Conservation (phyloP, 2,329 filamentous ascomycete genomes). For the Fusarium austroafricanum region DNA sequence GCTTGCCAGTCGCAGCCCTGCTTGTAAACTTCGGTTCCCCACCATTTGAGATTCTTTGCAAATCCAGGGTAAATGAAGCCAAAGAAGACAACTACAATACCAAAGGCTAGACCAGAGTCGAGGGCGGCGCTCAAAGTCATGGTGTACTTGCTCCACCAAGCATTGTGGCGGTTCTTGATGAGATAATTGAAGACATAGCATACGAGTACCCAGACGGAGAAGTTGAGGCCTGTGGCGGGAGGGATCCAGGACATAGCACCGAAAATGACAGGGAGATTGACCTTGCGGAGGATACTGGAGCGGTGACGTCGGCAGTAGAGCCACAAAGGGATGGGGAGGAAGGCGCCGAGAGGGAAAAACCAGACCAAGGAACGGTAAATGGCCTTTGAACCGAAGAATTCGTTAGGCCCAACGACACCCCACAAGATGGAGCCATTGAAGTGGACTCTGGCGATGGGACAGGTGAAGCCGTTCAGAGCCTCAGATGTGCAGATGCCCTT, state of each 20-base stretch:
- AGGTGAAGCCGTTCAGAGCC: slow-evolving; percentile 89
- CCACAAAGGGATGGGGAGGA: slow-evolving; percentile 81
- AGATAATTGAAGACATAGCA: slow-evolving; percentile 87
- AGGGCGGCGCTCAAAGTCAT: slow-evolving; percentile 88
- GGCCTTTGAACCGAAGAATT: slow-evolving; percentile 83
- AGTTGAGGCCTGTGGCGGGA: slow-evolving; percentile 87
- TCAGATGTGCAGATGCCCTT: slow-evolving; percentile 80
- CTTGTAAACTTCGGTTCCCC: slow-evolving; percentile 89
- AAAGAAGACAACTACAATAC: slow-evolving; percentile 86
- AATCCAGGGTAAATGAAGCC: slow-evolving; percentile 84
- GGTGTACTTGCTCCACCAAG: slow-evolving; percentile 92
- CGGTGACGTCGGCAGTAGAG: slow-evolving; percentile 71
- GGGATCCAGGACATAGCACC: slow-evolving; percentile 89
- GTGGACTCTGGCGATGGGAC: slow-evolving; percentile 86
- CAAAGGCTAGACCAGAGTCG: slow-evolving; percentile 84
- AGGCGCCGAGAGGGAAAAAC: slow-evolving; percentile 82
- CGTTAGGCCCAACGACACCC: slow-evolving; percentile 84
- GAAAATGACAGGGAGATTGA: slow-evolving; percentile 86
- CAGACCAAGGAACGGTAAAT: slow-evolving; percentile 82
- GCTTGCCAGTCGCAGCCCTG: slow-evolving; percentile 87
- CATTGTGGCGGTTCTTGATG: slow-evolving; percentile 73
- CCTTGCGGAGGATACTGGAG: slow-evolving; percentile 75
- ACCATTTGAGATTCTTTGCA: slow-evolving; percentile 82
- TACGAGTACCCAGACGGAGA: slow-evolving; percentile 86
- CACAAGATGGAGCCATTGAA: slow-evolving; percentile 92